These are phyloP conservation scores for Penicillium waksmanii DNA, from an alignment of 495 filamentous ascomycete genomes.

Conservation along the genomic window DNA sequence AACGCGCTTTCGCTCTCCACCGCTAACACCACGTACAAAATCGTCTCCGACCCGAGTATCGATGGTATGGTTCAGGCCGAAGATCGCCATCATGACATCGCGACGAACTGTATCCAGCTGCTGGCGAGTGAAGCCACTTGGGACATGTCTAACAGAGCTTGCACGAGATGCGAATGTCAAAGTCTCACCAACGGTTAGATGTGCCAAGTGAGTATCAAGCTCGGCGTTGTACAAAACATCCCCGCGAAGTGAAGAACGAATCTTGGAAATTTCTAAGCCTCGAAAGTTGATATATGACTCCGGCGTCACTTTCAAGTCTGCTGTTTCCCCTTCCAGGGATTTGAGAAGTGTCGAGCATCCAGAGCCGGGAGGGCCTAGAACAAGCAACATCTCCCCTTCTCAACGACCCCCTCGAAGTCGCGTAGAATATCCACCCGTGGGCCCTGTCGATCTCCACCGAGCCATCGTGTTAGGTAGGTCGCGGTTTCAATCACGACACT, in stretches of 20 bases:
- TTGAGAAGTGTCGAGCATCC: conserved; percentile 75
- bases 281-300: conserved; percentile 54
- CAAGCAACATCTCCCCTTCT: conserved; percentile 67
- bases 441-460: conserved; percentile 3
- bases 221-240: conserved; percentile 76
- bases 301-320: conserved; percentile 63
- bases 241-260: conserved; percentile 54
- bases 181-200: conserved; percentile 72
- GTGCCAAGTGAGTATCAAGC: conserved; percentile 72
- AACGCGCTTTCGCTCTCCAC: conserved; percentile 76
- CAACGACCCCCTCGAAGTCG: background rate
- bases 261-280: conserved; percentile 3
- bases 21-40: conserved; percentile 69
- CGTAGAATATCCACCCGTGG: background rate
- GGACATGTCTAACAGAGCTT: conserved; percentile 58
- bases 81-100: conserved; percentile 70
- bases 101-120: conserved; percentile 61
- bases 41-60: conserved; percentile 75
- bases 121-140: conserved; percentile 53
- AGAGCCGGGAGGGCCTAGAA: conserved; percentile 68
- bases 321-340: conserved; percentile 68
- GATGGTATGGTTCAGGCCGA: conserved; percentile 66
- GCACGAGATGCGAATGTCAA: conserved; percentile 68
- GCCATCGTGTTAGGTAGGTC: conserved; percentile 6
- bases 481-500: conserved; percentile 1